Evolutionary conservation across 75 land plant species (phyloP), one percentile per base, ranked within the genome.

Genomic region (Picea glauca): DNA sequence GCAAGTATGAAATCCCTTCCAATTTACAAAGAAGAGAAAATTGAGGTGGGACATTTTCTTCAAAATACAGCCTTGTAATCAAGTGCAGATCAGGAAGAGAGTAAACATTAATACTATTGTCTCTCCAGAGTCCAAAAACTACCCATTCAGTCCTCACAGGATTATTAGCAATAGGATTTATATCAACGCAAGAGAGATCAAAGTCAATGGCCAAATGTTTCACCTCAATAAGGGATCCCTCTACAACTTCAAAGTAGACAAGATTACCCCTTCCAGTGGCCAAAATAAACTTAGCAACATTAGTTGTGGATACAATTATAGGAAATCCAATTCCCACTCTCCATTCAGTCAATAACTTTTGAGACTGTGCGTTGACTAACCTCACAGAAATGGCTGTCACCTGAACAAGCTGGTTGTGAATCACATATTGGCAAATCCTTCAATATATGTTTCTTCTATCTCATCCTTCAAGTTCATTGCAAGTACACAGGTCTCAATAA

Each of bases 111-210:
- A 95, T 94, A 81, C 93, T 98, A 38, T 91, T 90, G 77, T 98
- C 94, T 43, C 91, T 95, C 98, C 99, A 98, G 92, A 98, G 89
- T 74, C 99, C 99, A 78, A 98, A 96, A 11, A 91, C 99, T 70
- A 92, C 99, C 65, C 91, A 72, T 12, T 85, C 78, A 72, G 94
- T 95, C 31, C 76, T 84, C 40, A 84, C 83, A n/a, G 90, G 87
- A 82, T 93, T 83, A n/a, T 91, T 88, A 35, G 96, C 99, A 79
- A 98, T 91, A 1, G 99, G 96, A 80, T 93, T 95, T 67, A 98
- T 92, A 84, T 98, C 96, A 35, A 98, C 90, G 84, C 98, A 98
- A 56, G 98, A 93, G 31, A 95, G 88, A 62, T 95, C 99, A 86
- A 93, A 90, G 60, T 98, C 98, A 81, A 95, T 79, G 60, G 90